Evolutionary conservation across 371 early-diverging fungal genomes (phyloP).

Genomic region (Smittium mucronatum): DNA sequence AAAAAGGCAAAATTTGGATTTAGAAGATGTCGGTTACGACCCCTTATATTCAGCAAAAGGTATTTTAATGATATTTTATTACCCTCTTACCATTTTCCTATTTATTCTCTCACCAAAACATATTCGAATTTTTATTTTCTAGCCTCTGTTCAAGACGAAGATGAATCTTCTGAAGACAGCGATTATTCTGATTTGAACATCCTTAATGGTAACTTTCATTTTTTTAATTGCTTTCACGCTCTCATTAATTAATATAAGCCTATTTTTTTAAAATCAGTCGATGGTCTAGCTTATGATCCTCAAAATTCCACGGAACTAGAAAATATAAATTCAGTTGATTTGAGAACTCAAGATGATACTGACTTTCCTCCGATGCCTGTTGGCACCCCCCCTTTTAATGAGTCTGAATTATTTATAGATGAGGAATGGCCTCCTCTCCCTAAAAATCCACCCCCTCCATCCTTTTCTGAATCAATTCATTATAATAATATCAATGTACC

Average conservation of each 20-base stretch:
- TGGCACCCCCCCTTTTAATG: constrained; percentile 25
- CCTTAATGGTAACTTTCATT: not conserved
- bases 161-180: constrained; percentile 4
- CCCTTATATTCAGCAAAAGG: constrained; percentile 16
- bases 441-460: constrained; percentile 16
- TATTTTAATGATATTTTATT: not conserved
- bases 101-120: too few species aligned
- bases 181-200: not conserved
- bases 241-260: not conserved
- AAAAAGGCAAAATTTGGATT: not conserved
- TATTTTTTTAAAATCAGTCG: not conserved
- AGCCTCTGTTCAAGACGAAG: too few species aligned
- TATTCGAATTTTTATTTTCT: too few species aligned
- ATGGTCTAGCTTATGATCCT: not conserved
- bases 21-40: constrained; percentile 20
- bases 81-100: too few species aligned
- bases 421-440: constrained; percentile 26
- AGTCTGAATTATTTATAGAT: constrained; percentile 14
- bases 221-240: not conserved
- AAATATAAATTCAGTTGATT: constrained; percentile 1
- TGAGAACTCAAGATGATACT: constrained; percentile 9
- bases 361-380: constrained; percentile 25
- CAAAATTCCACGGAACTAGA: constrained; percentile 9
- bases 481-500: not conserved
- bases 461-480: not conserved